Percentiles rank a stretch among this genome's conserved stretches.
These are phyloP conservation scores for Oryza meridionalis DNA, from an alignment of 176 grass and related monocot species.

Conservation along the genomic window DNA sequence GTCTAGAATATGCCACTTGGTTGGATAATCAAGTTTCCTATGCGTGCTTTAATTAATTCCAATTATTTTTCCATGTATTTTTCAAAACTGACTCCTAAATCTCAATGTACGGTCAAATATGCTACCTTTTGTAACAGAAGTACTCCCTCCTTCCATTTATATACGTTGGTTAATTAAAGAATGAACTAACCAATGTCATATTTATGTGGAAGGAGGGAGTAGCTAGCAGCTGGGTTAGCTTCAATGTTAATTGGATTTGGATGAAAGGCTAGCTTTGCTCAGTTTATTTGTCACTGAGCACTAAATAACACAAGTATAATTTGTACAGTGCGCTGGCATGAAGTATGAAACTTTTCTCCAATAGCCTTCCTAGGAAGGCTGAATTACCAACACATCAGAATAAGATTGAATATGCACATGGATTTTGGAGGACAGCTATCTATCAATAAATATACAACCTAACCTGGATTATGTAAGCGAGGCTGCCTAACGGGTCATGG, in stretches of 20 bases:
- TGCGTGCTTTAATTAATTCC: not conserved
- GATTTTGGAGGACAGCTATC: not conserved
- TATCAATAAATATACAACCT: slow-evolving; percentile 13
- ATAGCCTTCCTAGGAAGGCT: not conserved
- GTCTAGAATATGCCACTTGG: slow-evolving; percentile 5
- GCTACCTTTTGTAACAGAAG: not conserved
- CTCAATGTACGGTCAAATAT: slow-evolving; percentile 2
- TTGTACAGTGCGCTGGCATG: not conserved
- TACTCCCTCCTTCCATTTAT: not conserved
- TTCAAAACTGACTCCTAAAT: not conserved
- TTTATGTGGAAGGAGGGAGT: no score
- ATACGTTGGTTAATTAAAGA: no score
- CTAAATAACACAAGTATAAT: not conserved
- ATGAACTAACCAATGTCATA: no score
- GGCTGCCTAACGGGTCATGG: not conserved
- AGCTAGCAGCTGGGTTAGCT: not conserved
- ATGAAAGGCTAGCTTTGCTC: slow-evolving; percentile 9
- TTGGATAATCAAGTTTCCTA: slow-evolving; percentile 14
- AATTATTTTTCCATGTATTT: not conserved
- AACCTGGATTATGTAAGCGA: not conserved
- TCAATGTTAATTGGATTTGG: slow-evolving; percentile 1
- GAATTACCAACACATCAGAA: not conserved
- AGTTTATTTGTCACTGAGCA: not conserved
- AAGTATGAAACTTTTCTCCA: not conserved
- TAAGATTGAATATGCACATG: not conserved